Percentiles rank a stretch among this genome's conserved stretches.
These are phyloP conservation scores for Didymella pinodella DNA, from an alignment of 2,329 filamentous ascomycete genomes.

Conservation along the genomic window DNA sequence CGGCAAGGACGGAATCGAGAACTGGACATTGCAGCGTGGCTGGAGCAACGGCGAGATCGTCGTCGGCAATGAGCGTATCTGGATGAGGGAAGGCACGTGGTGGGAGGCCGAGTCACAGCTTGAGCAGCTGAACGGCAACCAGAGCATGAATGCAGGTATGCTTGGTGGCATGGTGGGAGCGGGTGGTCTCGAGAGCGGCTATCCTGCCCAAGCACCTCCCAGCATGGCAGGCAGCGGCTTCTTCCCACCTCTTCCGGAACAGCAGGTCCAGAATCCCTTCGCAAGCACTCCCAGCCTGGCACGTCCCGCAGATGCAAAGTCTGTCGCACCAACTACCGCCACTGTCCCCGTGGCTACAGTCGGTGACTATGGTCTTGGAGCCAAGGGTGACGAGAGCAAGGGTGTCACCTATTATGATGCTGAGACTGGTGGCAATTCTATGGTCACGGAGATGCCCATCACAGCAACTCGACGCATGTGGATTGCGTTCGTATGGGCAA, in stretches of 20 bases:
- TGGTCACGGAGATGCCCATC: constrained; percentile 74
- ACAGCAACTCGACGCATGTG: constrained; percentile 74
- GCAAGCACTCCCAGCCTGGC: constrained; percentile 56
- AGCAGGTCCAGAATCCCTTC: constrained; percentile 74
- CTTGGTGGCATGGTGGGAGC: constrained; percentile 62
- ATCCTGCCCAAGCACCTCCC: constrained; percentile 66
- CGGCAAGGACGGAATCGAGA: constrained; percentile 90
- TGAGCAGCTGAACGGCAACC: constrained; percentile 74
- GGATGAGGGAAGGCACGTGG: constrained; percentile 94
- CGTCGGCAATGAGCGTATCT: constrained; percentile 87
- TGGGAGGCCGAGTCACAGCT: constrained; percentile 98
- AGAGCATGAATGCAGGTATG: constrained; percentile 43
- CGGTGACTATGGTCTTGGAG: constrained; percentile 89
- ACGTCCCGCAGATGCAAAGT: constrained; percentile 52
- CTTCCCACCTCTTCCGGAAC: constrained; percentile 67
- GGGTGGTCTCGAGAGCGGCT: constrained; percentile 73
- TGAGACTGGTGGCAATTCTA: constrained; percentile 78
- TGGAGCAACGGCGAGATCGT: constrained; percentile 99
- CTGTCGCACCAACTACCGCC: constrained; percentile 66
- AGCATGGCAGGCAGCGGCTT: constrained; percentile 67
- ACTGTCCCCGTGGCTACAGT: constrained; percentile 61
- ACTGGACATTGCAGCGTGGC: constrained; percentile 90
- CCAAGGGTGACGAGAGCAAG: constrained; percentile 75
- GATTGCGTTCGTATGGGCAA: constrained; percentile 81
- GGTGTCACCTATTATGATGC: constrained; percentile 72